phyloP scores from a whole-genome alignment of 257 asterid species.

The Cruciata laevipes region DNA sequence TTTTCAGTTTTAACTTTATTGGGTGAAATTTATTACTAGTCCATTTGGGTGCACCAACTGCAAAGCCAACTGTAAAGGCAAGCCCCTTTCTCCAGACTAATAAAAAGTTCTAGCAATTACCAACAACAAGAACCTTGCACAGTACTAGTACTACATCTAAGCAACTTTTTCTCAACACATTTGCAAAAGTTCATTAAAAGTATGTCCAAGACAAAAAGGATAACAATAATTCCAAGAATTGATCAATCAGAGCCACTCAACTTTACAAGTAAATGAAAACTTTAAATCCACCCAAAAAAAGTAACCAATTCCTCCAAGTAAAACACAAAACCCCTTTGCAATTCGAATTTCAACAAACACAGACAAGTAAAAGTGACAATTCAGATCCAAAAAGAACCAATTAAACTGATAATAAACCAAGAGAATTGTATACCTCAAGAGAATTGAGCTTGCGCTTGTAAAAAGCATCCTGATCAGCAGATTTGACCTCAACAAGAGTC shows the following conservation, averaged over 20 bases:
- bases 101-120: background rate
- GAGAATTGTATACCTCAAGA: slow-evolving; percentile 58
- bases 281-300: background rate
- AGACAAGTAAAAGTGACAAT: background rate
- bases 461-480: slow-evolving; percentile 32
- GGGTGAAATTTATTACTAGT: background rate
- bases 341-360: background rate
- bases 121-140: background rate
- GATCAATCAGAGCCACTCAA: background rate
- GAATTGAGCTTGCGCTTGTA: slow-evolving; percentile 48
- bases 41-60: background rate
- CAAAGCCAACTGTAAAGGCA: background rate
- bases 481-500: slow-evolving; percentile 33
- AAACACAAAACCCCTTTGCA: background rate
- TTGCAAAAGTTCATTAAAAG: background rate
- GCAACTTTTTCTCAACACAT: background rate
- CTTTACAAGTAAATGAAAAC: too few species aligned
- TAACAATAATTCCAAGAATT: background rate
- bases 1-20: too few species aligned
- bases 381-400: slow-evolving; percentile 13
- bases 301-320: background rate
- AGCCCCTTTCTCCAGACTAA: background rate
- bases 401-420: background rate
- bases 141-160: too few species aligned
- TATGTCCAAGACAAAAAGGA: slow-evolving; percentile 7